These are phyloP conservation scores for Saturnispora sekii DNA, from an alignment of 805 yeast genomes.

Conservation along the genomic window DNA sequence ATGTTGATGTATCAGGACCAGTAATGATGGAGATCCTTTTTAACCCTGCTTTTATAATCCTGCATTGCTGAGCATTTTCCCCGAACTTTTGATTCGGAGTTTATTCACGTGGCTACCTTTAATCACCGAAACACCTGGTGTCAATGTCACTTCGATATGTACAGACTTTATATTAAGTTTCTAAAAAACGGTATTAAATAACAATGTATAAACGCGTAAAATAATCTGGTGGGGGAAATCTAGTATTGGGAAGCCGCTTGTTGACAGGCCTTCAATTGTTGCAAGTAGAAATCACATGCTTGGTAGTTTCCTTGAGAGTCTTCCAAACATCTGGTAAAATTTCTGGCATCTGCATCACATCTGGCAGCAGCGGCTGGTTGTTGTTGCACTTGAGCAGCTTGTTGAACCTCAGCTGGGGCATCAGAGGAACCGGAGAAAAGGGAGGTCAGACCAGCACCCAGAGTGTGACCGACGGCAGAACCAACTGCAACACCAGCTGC, in stretches of 20 bases:
- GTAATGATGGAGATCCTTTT: background rate
- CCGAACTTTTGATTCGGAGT: no score
- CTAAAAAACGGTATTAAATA: background rate
- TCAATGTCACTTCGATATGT: background rate
- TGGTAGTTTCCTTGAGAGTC: constrained; percentile 95
- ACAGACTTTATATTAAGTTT: background rate
- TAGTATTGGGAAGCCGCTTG: constrained; percentile 82
- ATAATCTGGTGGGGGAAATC: background rate
- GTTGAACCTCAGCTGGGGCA: constrained; percentile 29
- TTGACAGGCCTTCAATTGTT: constrained; percentile 96
- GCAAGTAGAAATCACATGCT: constrained; percentile 92
- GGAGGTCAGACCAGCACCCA: constrained; percentile 89
- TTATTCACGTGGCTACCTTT: no score
- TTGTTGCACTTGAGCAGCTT: constrained; percentile 26
- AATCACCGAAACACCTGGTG: no score
- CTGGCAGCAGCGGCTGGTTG: constrained; percentile 30
- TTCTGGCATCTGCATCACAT: constrained; percentile 91
- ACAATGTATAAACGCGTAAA: no score
- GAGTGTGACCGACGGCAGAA: constrained; percentile 91
- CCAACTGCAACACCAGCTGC: constrained; percentile 99
- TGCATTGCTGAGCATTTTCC: no score
- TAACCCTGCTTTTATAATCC: background rate
- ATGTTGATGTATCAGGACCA: constrained; percentile 17
- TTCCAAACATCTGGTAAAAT: constrained; percentile 89
- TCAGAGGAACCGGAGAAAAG: constrained; percentile 72